phyloP scores from a whole-genome alignment of 1,284 basidiomycete genomes.

The Sphaerobolus stellatus region DNA sequence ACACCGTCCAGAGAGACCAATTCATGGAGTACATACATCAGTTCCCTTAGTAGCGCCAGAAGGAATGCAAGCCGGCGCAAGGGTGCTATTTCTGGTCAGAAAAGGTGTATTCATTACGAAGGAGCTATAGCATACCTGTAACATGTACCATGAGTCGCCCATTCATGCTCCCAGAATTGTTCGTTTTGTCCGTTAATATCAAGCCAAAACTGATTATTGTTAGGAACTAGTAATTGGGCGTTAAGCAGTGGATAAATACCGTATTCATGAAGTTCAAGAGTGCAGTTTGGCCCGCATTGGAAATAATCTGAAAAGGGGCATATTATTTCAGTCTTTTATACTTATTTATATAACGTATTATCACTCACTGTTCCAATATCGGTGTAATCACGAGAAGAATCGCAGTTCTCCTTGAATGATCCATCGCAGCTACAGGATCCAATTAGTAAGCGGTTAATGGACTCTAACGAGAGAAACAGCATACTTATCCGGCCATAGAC shows the following conservation, averaged over 20 bases:
- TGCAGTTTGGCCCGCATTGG: slow-evolving; percentile 54
- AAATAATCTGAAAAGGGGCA: slow-evolving; percentile 61
- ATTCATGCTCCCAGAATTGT: slow-evolving; percentile 75
- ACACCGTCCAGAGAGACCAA: neutral
- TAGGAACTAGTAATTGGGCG: neutral
- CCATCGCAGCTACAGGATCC: slow-evolving; percentile 58
- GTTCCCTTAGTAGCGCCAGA: slow-evolving; percentile 55
- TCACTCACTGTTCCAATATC: no score
- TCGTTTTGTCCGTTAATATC: slow-evolving; percentile 62
- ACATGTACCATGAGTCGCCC: slow-evolving; percentile 75
- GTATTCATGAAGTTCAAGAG: slow-evolving; percentile 68
- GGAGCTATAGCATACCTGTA: slow-evolving; percentile 43
- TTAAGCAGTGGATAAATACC: slow-evolving; percentile 28
- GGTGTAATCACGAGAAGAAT: slow-evolving; percentile 59
- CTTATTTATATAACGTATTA: no score
- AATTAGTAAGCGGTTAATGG: slow-evolving; percentile 1
- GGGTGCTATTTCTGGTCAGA: slow-evolving; percentile 57
- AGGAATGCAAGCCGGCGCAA: slow-evolving; percentile 59
- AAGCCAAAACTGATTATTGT: slow-evolving; percentile 53
- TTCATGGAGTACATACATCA: slow-evolving; percentile 46
- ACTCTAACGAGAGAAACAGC: slow-evolving; percentile 21
- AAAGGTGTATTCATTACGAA: slow-evolving; percentile 6
- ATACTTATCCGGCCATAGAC: slow-evolving; percentile 71
- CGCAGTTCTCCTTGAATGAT: slow-evolving; percentile 62
- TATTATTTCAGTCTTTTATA: no score